Percentiles rank a stretch among this genome's conserved stretches.
Evolutionary conservation across 1,139 yeast genomes (phyloP).

Genomic region (Diutina sp.): DNA sequence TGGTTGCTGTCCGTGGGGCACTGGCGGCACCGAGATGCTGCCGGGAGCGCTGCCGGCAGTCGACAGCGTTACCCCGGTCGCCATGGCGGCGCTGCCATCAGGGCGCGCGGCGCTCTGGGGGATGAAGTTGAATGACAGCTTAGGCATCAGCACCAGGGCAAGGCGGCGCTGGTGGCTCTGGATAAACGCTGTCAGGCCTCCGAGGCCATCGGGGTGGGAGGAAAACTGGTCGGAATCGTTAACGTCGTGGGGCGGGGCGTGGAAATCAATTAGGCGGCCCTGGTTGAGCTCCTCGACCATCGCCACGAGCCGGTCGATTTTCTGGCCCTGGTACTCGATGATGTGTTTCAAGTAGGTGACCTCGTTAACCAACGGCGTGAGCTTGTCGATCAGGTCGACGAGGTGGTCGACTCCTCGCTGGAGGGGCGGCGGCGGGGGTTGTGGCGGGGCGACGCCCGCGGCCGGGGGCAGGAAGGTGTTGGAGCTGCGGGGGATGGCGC

Average conservation of each 20-base stretch:
- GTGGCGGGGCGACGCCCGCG: background rate
- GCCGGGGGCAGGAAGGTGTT: background rate
- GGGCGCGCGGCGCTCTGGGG: slow-evolving; percentile 8
- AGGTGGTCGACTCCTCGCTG: slow-evolving; percentile 6
- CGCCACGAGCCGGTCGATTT: slow-evolving; percentile 25
- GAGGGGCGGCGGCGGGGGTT: background rate
- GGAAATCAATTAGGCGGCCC: slow-evolving; percentile 4
- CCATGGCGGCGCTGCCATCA: slow-evolving; percentile 1
- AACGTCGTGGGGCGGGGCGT: background rate
- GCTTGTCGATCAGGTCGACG: slow-evolving; percentile 9
- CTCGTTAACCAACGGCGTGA: slow-evolving; percentile 17
- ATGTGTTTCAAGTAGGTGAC: slow-evolving; percentile 23
- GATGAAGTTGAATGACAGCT: background rate
- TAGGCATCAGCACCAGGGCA: slow-evolving; percentile 6
- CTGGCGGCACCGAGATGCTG: slow-evolving; percentile 4
- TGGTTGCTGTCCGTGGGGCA: slow-evolving; percentile 2
- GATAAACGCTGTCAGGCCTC: background rate
- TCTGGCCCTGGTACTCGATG: slow-evolving; percentile 24
- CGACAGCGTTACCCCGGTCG: background rate
- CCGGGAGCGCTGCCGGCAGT: background rate
- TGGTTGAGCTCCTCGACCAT: slow-evolving; percentile 8
- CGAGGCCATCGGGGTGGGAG: background rate
- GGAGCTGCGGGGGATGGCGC: background rate
- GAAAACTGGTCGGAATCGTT: background rate
- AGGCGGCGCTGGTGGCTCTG: background rate